Evolutionary conservation across 768 basidiomycete genomes (phyloP).

Genomic region (Austroboletus eburneus): DNA sequence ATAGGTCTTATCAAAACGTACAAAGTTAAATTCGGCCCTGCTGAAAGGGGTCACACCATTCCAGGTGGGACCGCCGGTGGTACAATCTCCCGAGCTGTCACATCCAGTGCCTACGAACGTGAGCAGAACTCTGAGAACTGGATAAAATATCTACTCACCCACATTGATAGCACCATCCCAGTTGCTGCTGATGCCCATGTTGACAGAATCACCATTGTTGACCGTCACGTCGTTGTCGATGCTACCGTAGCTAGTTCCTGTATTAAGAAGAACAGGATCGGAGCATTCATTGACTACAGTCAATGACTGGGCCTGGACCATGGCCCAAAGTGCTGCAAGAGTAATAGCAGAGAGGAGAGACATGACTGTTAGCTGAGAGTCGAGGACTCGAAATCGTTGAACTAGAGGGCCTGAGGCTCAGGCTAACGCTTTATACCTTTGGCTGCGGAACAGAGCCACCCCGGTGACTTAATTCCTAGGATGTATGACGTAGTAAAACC

Average conservation of each 20-base stretch:
- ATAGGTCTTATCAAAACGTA: conserved; percentile 2
- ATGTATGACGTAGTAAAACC: no score
- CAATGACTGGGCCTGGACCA: conserved; percentile 27
- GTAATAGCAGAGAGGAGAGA: conserved; percentile 14
- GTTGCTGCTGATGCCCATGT: conserved; percentile 30
- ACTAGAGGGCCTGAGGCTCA: not conserved
- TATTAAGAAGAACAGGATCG: conserved; percentile 28
- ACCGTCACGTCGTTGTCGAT: conserved; percentile 27
- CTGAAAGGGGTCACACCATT: conserved; percentile 29
- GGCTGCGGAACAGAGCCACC: no score
- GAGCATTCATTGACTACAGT: conserved; percentile 25
- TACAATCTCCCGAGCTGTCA: conserved; percentile 18
- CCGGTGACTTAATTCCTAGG: no score
- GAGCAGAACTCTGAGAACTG: no score
- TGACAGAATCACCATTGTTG: conserved; percentile 16
- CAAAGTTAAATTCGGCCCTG: conserved; percentile 32
- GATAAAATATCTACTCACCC: conserved; percentile 12
- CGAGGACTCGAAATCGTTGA: not conserved
- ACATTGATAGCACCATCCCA: conserved; percentile 31
- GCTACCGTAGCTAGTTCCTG: conserved; percentile 26
- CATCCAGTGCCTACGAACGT: conserved; percentile 26
- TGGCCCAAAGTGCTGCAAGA: conserved; percentile 16
- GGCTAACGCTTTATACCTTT: no score
- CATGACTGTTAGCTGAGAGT: conserved; percentile 15
- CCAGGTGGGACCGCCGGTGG: conserved; percentile 30